phyloP scores from a whole-genome alignment of 2,329 filamentous ascomycete species.

The Leptographium procerum region DNA sequence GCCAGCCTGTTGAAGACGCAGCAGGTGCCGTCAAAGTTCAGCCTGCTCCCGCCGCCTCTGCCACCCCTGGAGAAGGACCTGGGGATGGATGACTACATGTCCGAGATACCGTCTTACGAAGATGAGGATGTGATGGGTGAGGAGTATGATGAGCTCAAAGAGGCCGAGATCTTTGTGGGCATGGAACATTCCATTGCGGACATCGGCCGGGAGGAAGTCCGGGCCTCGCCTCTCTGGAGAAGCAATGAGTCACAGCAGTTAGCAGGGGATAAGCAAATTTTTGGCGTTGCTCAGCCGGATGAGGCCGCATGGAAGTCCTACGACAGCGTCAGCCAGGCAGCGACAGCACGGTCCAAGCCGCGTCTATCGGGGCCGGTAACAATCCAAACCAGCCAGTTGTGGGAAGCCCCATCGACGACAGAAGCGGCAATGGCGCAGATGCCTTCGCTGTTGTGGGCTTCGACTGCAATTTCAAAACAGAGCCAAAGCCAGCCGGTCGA shows the following conservation, averaged over 20 bases:
- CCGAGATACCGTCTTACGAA: constrained; percentile 20
- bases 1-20: constrained; percentile 44
- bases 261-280: constrained; percentile 5
- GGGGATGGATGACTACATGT: constrained; percentile 21
- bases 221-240: constrained; percentile 4
- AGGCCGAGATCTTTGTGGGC: constrained; percentile 5
- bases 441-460: background rate
- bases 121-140: constrained; percentile 16
- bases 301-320: constrained; percentile 25
- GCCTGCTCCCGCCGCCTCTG: constrained; percentile 29
- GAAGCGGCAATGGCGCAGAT: background rate
- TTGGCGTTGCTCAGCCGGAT: constrained; percentile 25
- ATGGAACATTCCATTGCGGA: background rate
- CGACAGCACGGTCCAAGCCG: constrained; percentile 18
- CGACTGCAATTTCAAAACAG: background rate
- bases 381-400: constrained; percentile 18
- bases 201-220: background rate
- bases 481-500: background rate
- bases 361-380: constrained; percentile 16
- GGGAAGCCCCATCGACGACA: background rate
- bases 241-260: background rate
- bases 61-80: constrained; percentile 14
- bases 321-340: constrained; percentile 13
- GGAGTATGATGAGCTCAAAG: constrained; percentile 15
- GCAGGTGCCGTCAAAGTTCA: constrained; percentile 39